Conservation (phyloP, 2,329 filamentous ascomycete genomes). For the Penicillium freii region DNA sequence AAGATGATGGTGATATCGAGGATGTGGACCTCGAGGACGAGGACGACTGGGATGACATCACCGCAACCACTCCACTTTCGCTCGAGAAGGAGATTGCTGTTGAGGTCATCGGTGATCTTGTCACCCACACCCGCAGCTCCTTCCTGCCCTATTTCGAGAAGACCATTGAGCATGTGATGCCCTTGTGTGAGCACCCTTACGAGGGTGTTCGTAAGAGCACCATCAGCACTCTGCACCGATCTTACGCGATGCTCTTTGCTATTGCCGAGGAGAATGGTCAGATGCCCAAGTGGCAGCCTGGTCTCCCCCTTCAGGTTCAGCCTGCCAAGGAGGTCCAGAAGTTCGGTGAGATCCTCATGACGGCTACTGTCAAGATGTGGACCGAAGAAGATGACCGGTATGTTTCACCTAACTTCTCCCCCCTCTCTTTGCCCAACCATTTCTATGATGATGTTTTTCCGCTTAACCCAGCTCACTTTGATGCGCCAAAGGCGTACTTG, state of each 20-base stretch:
- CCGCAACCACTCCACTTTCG: constrained; percentile 81
- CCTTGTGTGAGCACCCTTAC: constrained; percentile 82
- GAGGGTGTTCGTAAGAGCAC: constrained; percentile 92
- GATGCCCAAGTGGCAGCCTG: constrained; percentile 81
- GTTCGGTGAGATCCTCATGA: constrained; percentile 81
- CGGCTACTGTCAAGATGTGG: constrained; percentile 81
- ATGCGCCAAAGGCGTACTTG: constrained; percentile 79
- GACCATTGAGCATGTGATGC: constrained; percentile 76
- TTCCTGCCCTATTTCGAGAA: constrained; percentile 85
- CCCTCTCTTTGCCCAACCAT: constrained; percentile 14
- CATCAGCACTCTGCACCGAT: constrained; percentile 86
- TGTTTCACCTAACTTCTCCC: constrained; percentile 47
- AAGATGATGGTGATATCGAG: constrained; percentile 57
- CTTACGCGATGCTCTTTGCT: constrained; percentile 86
- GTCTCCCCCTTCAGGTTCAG: constrained; percentile 76
- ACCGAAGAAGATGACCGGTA: constrained; percentile 90
- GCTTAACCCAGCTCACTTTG: constrained; percentile 99
- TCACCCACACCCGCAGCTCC: constrained; percentile 77
- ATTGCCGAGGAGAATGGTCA: constrained; percentile 77
- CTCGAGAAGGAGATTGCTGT: constrained; percentile 97
- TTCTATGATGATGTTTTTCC: constrained; percentile 77
- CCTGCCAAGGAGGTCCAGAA: constrained; percentile 78
- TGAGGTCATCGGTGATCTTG: constrained; percentile 89
- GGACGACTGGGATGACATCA: constrained; percentile 79
- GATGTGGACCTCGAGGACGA: constrained; percentile 72